phyloP scores from a whole-genome alignment of 148 eudicot genomes.

The Gaultheria prostrata region DNA sequence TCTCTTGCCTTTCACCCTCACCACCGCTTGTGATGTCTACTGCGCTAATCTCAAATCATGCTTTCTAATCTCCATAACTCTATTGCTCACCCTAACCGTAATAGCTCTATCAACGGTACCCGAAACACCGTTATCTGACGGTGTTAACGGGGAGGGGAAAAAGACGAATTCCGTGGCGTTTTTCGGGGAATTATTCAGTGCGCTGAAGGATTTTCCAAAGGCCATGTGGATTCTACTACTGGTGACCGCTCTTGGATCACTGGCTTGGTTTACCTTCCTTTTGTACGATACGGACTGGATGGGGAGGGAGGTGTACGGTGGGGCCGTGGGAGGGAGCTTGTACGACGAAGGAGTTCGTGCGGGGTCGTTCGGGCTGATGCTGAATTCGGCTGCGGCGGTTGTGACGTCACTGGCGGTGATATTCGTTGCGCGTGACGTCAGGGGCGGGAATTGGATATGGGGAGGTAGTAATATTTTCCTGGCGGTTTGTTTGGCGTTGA shows the following conservation, averaged over 20 bases:
- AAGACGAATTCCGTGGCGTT: slow-evolving; percentile 24
- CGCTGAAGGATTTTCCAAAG: slow-evolving; percentile 42
- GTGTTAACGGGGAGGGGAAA: slow-evolving; percentile 9
- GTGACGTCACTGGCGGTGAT: slow-evolving; percentile 38
- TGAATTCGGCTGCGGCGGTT: slow-evolving; percentile 32
- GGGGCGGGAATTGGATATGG: slow-evolving; percentile 48
- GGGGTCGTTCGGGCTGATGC: slow-evolving; percentile 48
- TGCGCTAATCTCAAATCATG: slow-evolving; percentile 83
- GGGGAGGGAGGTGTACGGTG: slow-evolving; percentile 72
- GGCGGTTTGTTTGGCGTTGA: slow-evolving; percentile 36
- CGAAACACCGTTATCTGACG: slow-evolving; percentile 20
- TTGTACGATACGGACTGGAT: slow-evolving; percentile 84
- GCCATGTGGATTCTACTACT: slow-evolving; percentile 65
- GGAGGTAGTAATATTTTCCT: slow-evolving; percentile 36
- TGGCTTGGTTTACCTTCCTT: slow-evolving; percentile 73
- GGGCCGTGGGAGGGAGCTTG: slow-evolving; percentile 24
- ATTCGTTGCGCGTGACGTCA: slow-evolving; percentile 26
- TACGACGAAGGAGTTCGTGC: slow-evolving; percentile 34
- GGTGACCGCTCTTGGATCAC: slow-evolving; percentile 68
- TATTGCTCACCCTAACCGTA: slow-evolving; percentile 34
- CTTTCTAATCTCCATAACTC: slow-evolving; percentile 47
- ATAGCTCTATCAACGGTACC: slow-evolving; percentile 36
- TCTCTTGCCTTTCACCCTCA: slow-evolving; percentile 48
- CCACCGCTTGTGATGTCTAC: slow-evolving; percentile 55
- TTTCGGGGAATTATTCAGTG: slow-evolving; percentile 41